These are phyloP conservation scores for Thielaviopsis cerberus DNA, from an alignment of 2,329 filamentous ascomycete genomes.

Conservation along the genomic window DNA sequence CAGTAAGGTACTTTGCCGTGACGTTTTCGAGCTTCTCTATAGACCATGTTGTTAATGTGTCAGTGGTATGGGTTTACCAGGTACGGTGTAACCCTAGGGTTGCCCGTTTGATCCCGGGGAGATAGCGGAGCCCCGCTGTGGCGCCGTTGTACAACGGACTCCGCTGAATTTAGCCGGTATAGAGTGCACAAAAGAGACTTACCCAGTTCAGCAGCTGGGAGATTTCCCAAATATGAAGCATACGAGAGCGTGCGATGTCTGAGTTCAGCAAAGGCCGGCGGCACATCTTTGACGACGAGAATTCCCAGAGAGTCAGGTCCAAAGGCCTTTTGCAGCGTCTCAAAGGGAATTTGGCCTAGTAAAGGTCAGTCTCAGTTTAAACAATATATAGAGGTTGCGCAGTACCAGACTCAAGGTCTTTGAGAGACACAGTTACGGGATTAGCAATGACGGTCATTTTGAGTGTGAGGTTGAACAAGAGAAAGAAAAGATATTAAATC, in stretches of 20 bases:
- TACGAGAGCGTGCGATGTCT: constrained; percentile 64
- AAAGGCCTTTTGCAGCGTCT: constrained; percentile 59
- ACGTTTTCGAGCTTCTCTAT: constrained; percentile 39
- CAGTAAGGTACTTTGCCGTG: constrained; percentile 44
- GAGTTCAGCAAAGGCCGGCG: constrained; percentile 49
- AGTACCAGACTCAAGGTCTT: constrained; percentile 39
- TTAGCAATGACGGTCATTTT: constrained; percentile 23
- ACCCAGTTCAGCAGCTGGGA: constrained; percentile 56
- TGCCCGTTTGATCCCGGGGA: not conserved
- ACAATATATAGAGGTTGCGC: not conserved
- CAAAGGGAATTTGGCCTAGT: constrained; percentile 47
- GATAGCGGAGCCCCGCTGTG: not conserved
- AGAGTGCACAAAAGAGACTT: constrained; percentile 17
- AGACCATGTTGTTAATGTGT: constrained; percentile 7
- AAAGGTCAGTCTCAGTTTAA: not conserved
- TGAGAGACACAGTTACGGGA: constrained; percentile 41
- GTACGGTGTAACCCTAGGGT: not conserved
- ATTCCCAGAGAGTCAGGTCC: constrained; percentile 82
- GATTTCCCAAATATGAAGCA: constrained; percentile 71
- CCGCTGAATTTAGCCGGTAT: not conserved
- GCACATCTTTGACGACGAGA: constrained; percentile 76
- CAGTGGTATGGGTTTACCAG: not conserved
- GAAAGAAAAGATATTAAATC: no score
- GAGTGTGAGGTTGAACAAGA: not conserved
- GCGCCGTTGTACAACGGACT: not conserved